phyloP scores from a whole-genome alignment of 257 asterid genomes.

The Cordia subcordata region DNA sequence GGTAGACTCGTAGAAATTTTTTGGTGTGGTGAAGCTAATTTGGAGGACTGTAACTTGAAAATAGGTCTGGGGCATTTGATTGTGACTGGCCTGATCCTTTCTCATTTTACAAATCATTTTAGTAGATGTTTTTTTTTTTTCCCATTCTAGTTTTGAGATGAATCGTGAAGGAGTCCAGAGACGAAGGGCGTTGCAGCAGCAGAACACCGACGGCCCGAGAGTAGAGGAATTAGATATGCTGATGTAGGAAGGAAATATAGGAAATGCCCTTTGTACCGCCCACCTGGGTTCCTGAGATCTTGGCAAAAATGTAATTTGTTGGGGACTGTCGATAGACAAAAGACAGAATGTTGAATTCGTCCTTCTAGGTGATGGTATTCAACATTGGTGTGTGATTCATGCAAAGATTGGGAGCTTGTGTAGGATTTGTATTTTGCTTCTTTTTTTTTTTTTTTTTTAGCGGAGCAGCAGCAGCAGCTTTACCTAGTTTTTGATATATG shows the following conservation, averaged over 20 bases:
- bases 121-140: neutral
- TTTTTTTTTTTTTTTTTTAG: too few relatives aligned
- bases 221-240: neutral
- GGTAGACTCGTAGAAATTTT: conserved; percentile 52
- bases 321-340: too few relatives aligned
- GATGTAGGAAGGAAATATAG: neutral
- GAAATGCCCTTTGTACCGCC: neutral
- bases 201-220: too few relatives aligned
- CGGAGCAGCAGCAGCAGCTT: too few relatives aligned
- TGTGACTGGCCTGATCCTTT: neutral
- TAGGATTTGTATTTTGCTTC: too few relatives aligned
- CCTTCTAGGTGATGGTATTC: neutral
- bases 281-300: neutral
- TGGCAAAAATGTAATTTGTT: neutral
- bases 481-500: too few relatives aligned
- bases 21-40: neutral
- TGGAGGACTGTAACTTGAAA: neutral
- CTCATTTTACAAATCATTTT: neutral
- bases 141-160: neutral
- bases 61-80: neutral
- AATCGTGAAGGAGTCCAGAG: neutral
- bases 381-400: neutral
- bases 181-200: neutral
- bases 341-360: neutral
- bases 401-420: too few relatives aligned